Percentiles rank a stretch among this genome's conserved stretches.
These are phyloP conservation scores for Glarea lozoyensis DNA, from an alignment of 495 filamentous ascomycete genomes.

Conservation along the genomic window DNA sequence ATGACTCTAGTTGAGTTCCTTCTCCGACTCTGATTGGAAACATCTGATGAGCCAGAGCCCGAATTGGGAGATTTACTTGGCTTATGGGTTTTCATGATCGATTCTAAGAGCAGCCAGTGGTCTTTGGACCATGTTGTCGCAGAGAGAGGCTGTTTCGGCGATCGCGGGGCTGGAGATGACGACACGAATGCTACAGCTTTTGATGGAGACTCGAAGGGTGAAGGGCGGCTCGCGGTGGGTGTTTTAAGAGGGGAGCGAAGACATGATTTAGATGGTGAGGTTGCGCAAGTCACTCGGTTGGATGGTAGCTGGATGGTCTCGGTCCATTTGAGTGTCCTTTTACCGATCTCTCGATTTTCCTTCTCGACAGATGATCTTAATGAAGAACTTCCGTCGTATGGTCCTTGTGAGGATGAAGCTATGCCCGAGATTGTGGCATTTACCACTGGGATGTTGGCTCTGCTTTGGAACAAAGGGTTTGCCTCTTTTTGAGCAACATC, in stretches of 20 bases:
- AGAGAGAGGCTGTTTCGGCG: conserved; percentile 11
- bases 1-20: conserved; percentile 20
- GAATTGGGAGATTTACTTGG: conserved; percentile 4
- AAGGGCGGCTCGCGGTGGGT: background rate
- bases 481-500: too few species aligned
- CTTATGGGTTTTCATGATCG: conserved; percentile 15
- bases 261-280: conserved; percentile 41
- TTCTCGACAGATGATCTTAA: conserved; percentile 7
- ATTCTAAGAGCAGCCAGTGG: conserved; percentile 20
- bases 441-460: conserved; percentile 5
- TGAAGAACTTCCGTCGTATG: background rate
- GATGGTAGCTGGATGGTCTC: conserved; percentile 4
- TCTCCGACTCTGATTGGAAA: conserved; percentile 1
- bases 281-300: conserved; percentile 14
- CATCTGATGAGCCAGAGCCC: background rate
- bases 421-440: background rate
- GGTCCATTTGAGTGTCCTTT: conserved; percentile 16
- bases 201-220: conserved; percentile 1
- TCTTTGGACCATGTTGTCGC: conserved; percentile 19
- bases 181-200: conserved; percentile 21
- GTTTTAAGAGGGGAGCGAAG: conserved; percentile 41
- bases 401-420: conserved; percentile 2
- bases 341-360: conserved; percentile 6
- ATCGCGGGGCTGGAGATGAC: conserved; percentile 17
- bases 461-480: conserved; percentile 9